These are phyloP conservation scores for Candida labiduridarum DNA, from an alignment of 1,139 yeast genomes.

Conservation along the genomic window DNA sequence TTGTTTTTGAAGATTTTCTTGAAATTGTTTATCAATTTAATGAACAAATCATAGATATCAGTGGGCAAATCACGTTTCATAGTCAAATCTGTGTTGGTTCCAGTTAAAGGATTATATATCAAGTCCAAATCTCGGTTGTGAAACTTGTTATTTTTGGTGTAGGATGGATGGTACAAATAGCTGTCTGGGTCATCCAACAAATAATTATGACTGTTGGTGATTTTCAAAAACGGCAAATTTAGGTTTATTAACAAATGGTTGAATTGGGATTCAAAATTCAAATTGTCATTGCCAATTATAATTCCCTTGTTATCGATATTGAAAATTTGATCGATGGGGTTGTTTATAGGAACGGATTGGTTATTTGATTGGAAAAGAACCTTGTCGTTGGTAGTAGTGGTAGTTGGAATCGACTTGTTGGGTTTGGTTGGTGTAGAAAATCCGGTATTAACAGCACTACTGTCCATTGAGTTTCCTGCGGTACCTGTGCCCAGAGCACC, in stretches of 20 bases:
- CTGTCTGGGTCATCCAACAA: slow-evolving; percentile 48
- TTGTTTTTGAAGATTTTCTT: slow-evolving; percentile 46
- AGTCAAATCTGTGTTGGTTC: slow-evolving; percentile 17
- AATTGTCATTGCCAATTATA: slow-evolving; percentile 51
- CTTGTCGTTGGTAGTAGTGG: slow-evolving; percentile 17
- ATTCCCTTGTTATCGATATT: slow-evolving; percentile 48
- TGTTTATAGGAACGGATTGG: slow-evolving; percentile 37
- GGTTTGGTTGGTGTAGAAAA: slow-evolving; percentile 3
- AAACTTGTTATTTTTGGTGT: slow-evolving; percentile 39
- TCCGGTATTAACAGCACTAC: not conserved
- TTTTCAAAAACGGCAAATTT: slow-evolving; percentile 48
- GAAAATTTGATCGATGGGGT: slow-evolving; percentile 53
- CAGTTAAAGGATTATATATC: slow-evolving; percentile 48
- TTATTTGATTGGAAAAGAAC: slow-evolving; percentile 18
- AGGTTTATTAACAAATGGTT: slow-evolving; percentile 49
- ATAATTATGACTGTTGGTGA: slow-evolving; percentile 49
- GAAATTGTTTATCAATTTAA: slow-evolving; percentile 48
- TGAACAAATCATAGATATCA: slow-evolving; percentile 49
- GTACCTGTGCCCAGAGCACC: slow-evolving; percentile 10
- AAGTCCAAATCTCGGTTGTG: slow-evolving; percentile 46
- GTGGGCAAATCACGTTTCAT: slow-evolving; percentile 32
- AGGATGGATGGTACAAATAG: slow-evolving; percentile 47
- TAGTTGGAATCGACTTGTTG: slow-evolving; percentile 12
- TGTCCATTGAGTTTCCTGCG: not conserved
- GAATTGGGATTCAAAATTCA: slow-evolving; percentile 52